Evolutionary conservation across 768 basidiomycete genomes (phyloP), one percentile per base, ranked within the genome.

Genomic region (Hypholoma sublateritium): DNA sequence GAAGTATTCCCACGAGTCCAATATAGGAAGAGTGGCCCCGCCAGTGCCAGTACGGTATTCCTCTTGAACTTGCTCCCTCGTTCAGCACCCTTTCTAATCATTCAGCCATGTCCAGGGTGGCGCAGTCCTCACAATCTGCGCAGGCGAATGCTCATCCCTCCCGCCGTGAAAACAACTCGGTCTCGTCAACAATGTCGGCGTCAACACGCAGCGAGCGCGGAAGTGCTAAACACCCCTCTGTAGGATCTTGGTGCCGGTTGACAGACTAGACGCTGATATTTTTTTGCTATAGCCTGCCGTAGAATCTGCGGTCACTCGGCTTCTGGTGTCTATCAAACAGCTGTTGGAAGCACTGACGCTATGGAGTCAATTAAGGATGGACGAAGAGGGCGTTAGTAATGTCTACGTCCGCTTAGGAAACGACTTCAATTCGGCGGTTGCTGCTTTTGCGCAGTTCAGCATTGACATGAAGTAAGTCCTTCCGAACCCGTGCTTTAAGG

Each of bases 361-460:
- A 74, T 97, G 94, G 94, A 91, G 90, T 70, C 78, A 78, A 57
- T 72, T 82, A 58, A 80, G 85, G 64, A 80, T 89, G 64, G 78
- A 85, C 55, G 94, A 96, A 68, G 74, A 72, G 42, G 80, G 91
- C 62, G 94, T 99, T 68, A 97, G 95, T 79, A 93, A 98, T 71
- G 91, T 97, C 53, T 99, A 99, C 72, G 97, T 99, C 53, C 85
- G 87, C 53, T 79, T 99, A 21, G 97, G 97, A 21, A 98, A 98
- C 72, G 95, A 97, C 69, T 98, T 99, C 78, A 98, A 98, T 68
- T 83, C 85, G 14, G 95, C 95, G 9, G 92, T 95, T 37, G 84
- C 88, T 52, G 93, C 95, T 1, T 99, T 99, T 69, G 81, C 82
- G 2, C 77, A 81, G 12, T 93, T 88, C 62, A 86, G 87, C 59